phyloP scores from a whole-genome alignment of 1,139 yeast genomes.

The Pneumocystis oryctolagi region DNA sequence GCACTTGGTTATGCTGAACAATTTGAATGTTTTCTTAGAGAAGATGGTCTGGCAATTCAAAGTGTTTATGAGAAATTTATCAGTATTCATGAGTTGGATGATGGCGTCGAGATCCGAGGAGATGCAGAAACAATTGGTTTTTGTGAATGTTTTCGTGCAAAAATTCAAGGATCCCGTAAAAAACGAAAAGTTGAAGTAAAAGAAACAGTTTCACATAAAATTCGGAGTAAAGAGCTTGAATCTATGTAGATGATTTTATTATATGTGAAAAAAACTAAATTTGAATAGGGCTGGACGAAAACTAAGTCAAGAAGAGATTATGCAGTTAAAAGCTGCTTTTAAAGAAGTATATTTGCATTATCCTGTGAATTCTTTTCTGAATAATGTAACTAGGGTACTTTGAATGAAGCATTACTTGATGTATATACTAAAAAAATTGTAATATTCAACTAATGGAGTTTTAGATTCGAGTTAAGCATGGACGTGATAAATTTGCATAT shows the following conservation, averaged over 20 bases:
- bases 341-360: not conserved
- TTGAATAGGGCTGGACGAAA: constrained; percentile 9
- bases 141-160: constrained; percentile 5
- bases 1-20: constrained; percentile 11
- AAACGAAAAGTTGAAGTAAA: not conserved
- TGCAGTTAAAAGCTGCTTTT: constrained; percentile 6
- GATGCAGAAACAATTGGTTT: constrained; percentile 3
- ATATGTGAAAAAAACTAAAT: not conserved
- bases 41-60: constrained; percentile 8
- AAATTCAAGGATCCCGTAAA: not conserved
- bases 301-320: constrained; percentile 9
- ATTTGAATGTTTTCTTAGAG: constrained; percentile 6
- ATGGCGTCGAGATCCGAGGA: constrained; percentile 5
- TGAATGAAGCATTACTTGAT: constrained; percentile 13
- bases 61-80: constrained; percentile 5
- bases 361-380: not conserved
- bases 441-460: not conserved
- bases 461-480: constrained; percentile 1
- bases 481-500: not conserved
- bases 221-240: constrained; percentile 7
- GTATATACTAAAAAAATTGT: constrained; percentile 8
- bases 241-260: not conserved
- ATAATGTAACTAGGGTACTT: constrained; percentile 3
- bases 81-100: not conserved
- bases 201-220: not conserved